Percentiles rank a stretch among this genome's conserved stretches.
These are phyloP conservation scores for Penicillium sp. DNA, from an alignment of 2,329 filamentous ascomycete genomes.

Conservation along the genomic window DNA sequence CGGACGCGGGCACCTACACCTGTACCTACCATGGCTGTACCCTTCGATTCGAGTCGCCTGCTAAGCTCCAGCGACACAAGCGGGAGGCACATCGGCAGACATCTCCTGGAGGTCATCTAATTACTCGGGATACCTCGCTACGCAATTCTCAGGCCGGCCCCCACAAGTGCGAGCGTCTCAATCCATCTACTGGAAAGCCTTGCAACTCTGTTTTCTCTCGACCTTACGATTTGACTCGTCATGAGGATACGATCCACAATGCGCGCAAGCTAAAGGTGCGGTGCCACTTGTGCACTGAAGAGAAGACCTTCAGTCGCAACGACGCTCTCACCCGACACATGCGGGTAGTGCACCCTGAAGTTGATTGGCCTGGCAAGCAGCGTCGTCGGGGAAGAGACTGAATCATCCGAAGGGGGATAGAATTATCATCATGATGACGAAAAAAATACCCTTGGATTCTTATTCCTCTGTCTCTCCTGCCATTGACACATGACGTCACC, in stretches of 20 bases:
- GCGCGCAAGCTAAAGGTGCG: slow-evolving; percentile 90
- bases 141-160: slow-evolving; percentile 89
- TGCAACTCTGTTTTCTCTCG: slow-evolving; percentile 94
- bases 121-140: slow-evolving; percentile 47
- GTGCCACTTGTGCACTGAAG: slow-evolving; percentile 88
- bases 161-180: slow-evolving; percentile 88
- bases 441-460: slow-evolving; percentile 4
- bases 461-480: background rate
- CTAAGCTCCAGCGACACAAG: slow-evolving; percentile 91
- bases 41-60: slow-evolving; percentile 82
- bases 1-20: slow-evolving; percentile 87
- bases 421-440: slow-evolving; percentile 23
- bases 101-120: slow-evolving; percentile 51
- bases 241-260: slow-evolving; percentile 98
- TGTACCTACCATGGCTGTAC: slow-evolving; percentile 94
- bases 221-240: slow-evolving; percentile 92
- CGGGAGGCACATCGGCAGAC: slow-evolving; percentile 84
- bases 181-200: slow-evolving; percentile 90
- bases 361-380: slow-evolving; percentile 73
- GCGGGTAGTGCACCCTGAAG: slow-evolving; percentile 87
- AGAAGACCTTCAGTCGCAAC: slow-evolving; percentile 94
- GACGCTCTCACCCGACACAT: slow-evolving; percentile 94
- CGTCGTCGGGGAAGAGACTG: slow-evolving; percentile 41
- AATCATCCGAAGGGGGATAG: slow-evolving; percentile 4
- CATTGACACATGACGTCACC: slow-evolving; percentile 13